A percentile compares a stretch with the other conserved stretches of the same genome.
These are phyloP conservation scores for Alnus rubra DNA, from an alignment of 306 rosid genomes.

Conservation along the genomic window DNA sequence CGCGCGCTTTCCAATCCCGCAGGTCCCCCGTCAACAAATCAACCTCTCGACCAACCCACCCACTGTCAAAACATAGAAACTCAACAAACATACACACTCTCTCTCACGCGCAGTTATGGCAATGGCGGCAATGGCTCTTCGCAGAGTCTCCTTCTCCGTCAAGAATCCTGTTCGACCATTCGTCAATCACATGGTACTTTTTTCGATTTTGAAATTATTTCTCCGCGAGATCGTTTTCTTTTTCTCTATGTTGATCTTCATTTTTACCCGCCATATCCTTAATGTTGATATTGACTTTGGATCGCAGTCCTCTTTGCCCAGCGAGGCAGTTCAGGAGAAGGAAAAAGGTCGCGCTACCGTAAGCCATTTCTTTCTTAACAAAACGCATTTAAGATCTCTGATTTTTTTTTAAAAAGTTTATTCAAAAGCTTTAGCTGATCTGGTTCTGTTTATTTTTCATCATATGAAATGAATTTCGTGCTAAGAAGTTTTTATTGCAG, in stretches of 20 bases:
- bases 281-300: background rate
- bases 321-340: constrained; percentile 43
- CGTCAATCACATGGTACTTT: constrained; percentile 48
- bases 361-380: constrained; percentile 25
- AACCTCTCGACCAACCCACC: background rate
- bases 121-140: constrained; percentile 79
- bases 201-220: background rate
- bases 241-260: background rate
- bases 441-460: constrained; percentile 11
- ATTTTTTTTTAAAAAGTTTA: background rate
- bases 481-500: constrained; percentile 36
- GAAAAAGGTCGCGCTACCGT: constrained; percentile 60
- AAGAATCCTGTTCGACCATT: constrained; percentile 38
- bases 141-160: constrained; percentile 53
- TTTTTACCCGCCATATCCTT: background rate
- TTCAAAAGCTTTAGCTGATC: constrained; percentile 12
- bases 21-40: background rate
- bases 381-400: background rate
- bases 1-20: background rate
- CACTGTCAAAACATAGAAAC: background rate
- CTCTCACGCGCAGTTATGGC: background rate
- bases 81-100: background rate
- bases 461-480: constrained; percentile 3
- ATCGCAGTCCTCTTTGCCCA: constrained; percentile 65
- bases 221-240: background rate